phyloP scores from a whole-genome alignment of 139 green algal genomes.

The Microglena sp. region DNA sequence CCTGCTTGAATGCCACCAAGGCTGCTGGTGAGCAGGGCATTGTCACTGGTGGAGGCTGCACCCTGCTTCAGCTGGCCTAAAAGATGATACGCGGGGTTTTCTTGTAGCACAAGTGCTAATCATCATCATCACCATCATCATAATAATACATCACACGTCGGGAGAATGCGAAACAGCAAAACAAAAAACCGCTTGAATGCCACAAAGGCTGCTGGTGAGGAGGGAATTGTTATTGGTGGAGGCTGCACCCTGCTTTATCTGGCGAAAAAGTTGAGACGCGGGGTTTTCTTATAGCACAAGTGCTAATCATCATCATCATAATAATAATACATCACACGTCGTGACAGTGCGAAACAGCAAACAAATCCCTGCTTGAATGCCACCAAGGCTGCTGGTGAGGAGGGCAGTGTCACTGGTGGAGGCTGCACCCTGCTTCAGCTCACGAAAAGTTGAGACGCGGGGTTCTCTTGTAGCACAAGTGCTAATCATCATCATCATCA shows the following conservation, averaged over 20 bases:
- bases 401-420: constrained; percentile 95
- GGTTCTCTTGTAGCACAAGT: neutral
- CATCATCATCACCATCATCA: too few species aligned
- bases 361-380: too few species aligned
- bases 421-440: constrained; percentile 93
- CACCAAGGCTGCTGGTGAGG: constrained; percentile 95
- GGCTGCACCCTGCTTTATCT: constrained; percentile 93
- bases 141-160: too few species aligned
- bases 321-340: too few species aligned
- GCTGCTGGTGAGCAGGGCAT: constrained; percentile 97
- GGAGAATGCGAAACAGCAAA: too few species aligned
- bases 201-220: constrained; percentile 95
- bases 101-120: neutral
- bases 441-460: constrained; percentile 7
- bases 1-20: too few species aligned
- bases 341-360: too few species aligned
- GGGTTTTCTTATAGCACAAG: neutral
- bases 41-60: constrained; percentile 92
- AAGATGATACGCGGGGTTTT: neutral
- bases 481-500: too few species aligned
- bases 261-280: neutral
- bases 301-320: too few species aligned
- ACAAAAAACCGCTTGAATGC: too few species aligned
- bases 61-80: constrained; percentile 59
- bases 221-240: constrained; percentile 95